Evolutionary conservation across 441 rosid genomes (phyloP).

Genomic region (Arabidopsis lyrata): DNA sequence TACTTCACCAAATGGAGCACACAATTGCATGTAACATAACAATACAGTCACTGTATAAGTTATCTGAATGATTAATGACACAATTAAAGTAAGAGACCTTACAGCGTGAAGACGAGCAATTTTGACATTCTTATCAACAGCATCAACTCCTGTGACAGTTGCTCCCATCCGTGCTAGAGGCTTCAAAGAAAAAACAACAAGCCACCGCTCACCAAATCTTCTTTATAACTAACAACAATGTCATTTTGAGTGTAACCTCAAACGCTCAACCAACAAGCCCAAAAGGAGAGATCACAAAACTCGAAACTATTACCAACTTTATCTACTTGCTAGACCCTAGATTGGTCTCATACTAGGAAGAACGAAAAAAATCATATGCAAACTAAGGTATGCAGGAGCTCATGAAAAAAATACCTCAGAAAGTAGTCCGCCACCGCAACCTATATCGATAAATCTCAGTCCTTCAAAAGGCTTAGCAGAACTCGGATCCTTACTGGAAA

Average conservation of each 20-base stretch:
- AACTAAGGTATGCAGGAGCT: neutral
- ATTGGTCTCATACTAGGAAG: neutral
- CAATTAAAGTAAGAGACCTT: conserved; percentile 49
- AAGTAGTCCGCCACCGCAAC: conserved; percentile 97
- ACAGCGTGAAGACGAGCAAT: conserved; percentile 95
- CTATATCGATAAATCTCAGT: conserved; percentile 75
- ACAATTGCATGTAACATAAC: neutral
- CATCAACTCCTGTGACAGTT: conserved; percentile 89
- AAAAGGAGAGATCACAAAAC: neutral
- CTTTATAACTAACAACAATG: conserved; percentile 18
- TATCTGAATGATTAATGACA: conserved; percentile 7
- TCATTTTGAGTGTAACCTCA: conserved; percentile 25
- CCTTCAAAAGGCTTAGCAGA: conserved; percentile 86
- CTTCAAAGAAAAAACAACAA: conserved; percentile 51
- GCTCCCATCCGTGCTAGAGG: conserved; percentile 99
- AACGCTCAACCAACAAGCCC: conserved; percentile 11
- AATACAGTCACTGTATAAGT: neutral
- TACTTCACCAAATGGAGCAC: conserved; percentile 1
- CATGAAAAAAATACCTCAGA: conserved; percentile 68
- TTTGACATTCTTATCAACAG: conserved; percentile 89
- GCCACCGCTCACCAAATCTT: conserved; percentile 15
- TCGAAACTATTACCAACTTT: neutral
- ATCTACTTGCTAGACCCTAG: conserved; percentile 4
- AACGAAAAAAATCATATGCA: neutral
- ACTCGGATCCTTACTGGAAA: conserved; percentile 75